Conservation (phyloP, 1,284 basidiomycete genomes). For the Trichosporon sp. region DNA sequence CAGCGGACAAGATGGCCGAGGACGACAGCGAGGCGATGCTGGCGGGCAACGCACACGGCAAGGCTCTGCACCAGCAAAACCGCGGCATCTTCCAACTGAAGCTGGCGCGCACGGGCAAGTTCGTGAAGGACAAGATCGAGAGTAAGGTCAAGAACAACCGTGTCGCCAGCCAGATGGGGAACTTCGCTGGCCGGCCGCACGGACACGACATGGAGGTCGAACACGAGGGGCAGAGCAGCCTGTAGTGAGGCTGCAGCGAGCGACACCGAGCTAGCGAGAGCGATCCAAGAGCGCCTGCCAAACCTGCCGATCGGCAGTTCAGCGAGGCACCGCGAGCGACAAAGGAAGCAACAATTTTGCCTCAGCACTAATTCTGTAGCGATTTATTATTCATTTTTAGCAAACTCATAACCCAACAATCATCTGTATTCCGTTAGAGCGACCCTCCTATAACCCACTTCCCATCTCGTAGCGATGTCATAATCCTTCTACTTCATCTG, state of each 20-base stretch:
- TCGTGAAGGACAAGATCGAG: constrained; percentile 54
- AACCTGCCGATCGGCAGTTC: too few species aligned
- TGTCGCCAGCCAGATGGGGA: constrained; percentile 26
- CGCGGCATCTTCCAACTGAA: constrained; percentile 56
- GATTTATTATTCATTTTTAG: not conserved
- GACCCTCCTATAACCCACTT: not conserved
- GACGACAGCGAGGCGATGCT: constrained; percentile 38
- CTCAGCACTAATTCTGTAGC: not conserved
- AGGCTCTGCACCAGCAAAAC: constrained; percentile 49
- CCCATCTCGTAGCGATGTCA: not conserved
- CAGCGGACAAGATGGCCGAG: constrained; percentile 28
- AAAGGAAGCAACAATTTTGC: too few species aligned
- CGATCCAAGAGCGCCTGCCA: too few species aligned
- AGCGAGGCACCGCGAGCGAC: too few species aligned
- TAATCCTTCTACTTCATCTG: not conserved
- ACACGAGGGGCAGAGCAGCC: constrained; percentile 49
- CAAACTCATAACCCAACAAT: too few species aligned
- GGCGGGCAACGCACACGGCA: constrained; percentile 41
- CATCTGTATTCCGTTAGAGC: not conserved
- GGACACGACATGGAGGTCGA: constrained; percentile 52
- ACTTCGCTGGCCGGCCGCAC: constrained; percentile 35
- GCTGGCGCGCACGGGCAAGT: constrained; percentile 51
- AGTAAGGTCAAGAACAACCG: constrained; percentile 39
- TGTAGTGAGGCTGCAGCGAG: not conserved
- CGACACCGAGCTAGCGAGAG: too few species aligned